A percentile compares a stretch with the other conserved stretches of the same genome.
Evolutionary conservation across 495 filamentous ascomycete genomes (phyloP).

Genomic region (Lichenothelia convexa): DNA sequence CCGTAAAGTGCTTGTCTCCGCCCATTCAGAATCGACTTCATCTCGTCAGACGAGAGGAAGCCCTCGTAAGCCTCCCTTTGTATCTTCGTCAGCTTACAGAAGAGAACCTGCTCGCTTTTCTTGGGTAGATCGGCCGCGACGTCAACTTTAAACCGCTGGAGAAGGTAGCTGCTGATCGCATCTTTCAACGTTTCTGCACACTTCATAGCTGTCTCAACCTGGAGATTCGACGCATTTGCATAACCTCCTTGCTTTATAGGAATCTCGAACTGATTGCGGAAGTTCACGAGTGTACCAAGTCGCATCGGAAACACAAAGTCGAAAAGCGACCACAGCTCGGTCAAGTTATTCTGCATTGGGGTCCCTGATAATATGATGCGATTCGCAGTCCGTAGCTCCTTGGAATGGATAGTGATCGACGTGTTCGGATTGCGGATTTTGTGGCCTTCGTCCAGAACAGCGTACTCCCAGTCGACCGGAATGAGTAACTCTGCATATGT

Average conservation of each 20-base stretch:
- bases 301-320: conserved; percentile 96
- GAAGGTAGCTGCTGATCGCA: conserved; percentile 73
- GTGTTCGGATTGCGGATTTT: conserved; percentile 95
- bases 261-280: conserved; percentile 75
- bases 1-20: conserved; percentile 67
- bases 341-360: conserved; percentile 91
- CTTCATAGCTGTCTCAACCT: conserved; percentile 78
- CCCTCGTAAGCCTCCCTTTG: conserved; percentile 60
- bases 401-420: conserved; percentile 78
- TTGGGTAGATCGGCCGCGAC: conserved; percentile 83
- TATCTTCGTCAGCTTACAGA: conserved; percentile 68
- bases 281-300: conserved; percentile 74
- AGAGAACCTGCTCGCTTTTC: conserved; percentile 88
- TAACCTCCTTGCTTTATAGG: conserved; percentile 85
- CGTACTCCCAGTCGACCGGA: conserved; percentile 74
- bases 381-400: conserved; percentile 72
- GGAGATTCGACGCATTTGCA: conserved; percentile 77
- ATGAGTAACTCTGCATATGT: conserved; percentile 66
- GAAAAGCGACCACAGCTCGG: conserved; percentile 93
- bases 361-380: conserved; percentile 89
- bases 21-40: conserved; percentile 55
- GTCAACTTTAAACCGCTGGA: conserved; percentile 88
- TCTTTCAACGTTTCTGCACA: conserved; percentile 84
- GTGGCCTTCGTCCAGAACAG: conserved; percentile 90
- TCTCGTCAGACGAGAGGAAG: conserved; percentile 70